Percentiles rank a stretch among this genome's conserved stretches.
phyloP scores from a whole-genome alignment of 1,284 basidiomycete genomes.

The Entoloma clypeatum region DNA sequence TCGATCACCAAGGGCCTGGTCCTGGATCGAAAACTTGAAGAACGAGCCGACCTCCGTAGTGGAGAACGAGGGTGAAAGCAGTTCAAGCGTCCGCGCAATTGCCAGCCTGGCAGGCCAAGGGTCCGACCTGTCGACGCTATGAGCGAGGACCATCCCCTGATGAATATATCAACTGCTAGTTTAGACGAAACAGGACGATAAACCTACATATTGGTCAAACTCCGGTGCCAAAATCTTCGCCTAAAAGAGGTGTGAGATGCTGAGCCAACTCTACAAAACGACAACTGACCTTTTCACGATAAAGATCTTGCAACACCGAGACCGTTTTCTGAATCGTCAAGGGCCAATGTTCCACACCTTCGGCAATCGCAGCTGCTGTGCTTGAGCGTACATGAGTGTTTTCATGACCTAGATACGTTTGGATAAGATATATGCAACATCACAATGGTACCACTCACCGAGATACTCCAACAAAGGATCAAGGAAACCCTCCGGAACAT shows the following conservation, averaged over 20 bases:
- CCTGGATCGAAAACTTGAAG: constrained; percentile 84
- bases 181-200: constrained; percentile 5
- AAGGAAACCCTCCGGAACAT: constrained; percentile 78
- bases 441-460: constrained; percentile 42
- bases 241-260: constrained; percentile 29
- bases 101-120: constrained; percentile 88
- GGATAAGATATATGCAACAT: constrained; percentile 6
- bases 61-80: constrained; percentile 68
- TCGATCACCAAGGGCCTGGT: constrained; percentile 87
- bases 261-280: constrained; percentile 6
- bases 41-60: constrained; percentile 70
- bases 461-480: constrained; percentile 64
- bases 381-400: constrained; percentile 80
- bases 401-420: constrained; percentile 59
- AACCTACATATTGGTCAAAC: constrained; percentile 80
- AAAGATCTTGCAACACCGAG: constrained; percentile 62
- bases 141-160: constrained; percentile 95
- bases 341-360: constrained; percentile 75
- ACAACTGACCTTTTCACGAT: constrained; percentile 70
- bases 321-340: constrained; percentile 53
- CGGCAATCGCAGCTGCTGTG: constrained; percentile 73
- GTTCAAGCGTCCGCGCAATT: constrained; percentile 67
- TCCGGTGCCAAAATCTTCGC: constrained; percentile 87
- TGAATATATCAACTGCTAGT: constrained; percentile 8
- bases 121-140: constrained; percentile 87